Evolutionary conservation across 306 rosid genomes (phyloP), one percentile per base, ranked within the genome.

Genomic region (Vigna trinervia): DNA sequence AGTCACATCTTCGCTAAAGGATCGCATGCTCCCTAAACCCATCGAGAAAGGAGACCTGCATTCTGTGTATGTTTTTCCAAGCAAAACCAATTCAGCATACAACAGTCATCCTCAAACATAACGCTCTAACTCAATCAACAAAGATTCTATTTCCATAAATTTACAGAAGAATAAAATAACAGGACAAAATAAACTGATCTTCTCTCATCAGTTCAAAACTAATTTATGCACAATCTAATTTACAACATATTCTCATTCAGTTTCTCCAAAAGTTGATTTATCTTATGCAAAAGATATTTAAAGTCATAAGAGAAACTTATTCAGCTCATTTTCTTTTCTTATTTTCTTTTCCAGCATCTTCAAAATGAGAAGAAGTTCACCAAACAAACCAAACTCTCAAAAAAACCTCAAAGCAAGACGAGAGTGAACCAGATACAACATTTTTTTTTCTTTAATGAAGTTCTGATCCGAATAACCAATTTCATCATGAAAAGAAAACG

Each of bases 1-100:
- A 12, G 72, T 73, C 57, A 87, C 84, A 41, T 82, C 91, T 72
- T 80, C 88, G 61, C 99, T 88, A 64, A 73, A 92, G 65, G 59
- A 87, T 69, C 92, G 78, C 70, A 56, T 41, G 60, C 86, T 83
- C 54, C 96, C 91, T 73, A 89, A 69, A 10, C 90, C 81, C 63
- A 26, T 67, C 4, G 89, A 80, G 74, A 87, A 72, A 63, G 86
- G 88, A 73, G 87, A 85, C 83, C 89, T 60, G 78, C 81, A 85
- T 34, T 86, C 97, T 92, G 88, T 15, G 8, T 72, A 76, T 79
- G 59, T 66, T 71, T 75, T 75, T 66, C 69, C 61, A 77, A 26
- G 23, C 28, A 78, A 79, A 62, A 52, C 53, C 20, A 69, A 74
- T 46, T 83, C 80, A 82, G 77, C 38, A 74, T 9, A 69, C 50